Conservation (phyloP, 1,284 basidiomycete species). For the Leccinum fallax region DNA sequence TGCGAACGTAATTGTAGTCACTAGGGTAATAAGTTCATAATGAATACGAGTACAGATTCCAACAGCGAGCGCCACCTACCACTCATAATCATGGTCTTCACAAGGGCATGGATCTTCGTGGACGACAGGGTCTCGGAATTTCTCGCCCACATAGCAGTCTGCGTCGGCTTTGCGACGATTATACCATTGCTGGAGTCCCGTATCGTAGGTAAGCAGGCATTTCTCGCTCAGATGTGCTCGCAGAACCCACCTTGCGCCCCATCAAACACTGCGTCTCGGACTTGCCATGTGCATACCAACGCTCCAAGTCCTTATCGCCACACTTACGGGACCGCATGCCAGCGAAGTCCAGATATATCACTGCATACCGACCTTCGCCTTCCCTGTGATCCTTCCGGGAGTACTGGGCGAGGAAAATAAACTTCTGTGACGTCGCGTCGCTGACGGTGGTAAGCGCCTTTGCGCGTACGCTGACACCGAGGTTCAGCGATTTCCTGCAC, state of each 20-base stretch:
- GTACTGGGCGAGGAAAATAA: conserved; percentile 82
- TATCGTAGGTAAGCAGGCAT: not conserved
- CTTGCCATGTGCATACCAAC: conserved; percentile 80
- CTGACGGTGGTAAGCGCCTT: conserved; percentile 82
- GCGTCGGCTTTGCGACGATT: conserved; percentile 81
- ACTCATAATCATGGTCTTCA: conserved; percentile 90
- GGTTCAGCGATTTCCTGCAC: conserved; percentile 67
- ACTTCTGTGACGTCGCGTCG: conserved; percentile 93
- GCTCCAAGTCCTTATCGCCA: conserved; percentile 75
- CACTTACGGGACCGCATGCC: conserved; percentile 74
- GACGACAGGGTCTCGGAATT: conserved; percentile 84
- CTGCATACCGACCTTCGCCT: conserved; percentile 65
- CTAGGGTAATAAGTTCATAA: conserved; percentile 40
- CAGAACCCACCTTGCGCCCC: conserved; percentile 82
- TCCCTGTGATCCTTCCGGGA: conserved; percentile 61
- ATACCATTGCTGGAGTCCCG: conserved; percentile 90
- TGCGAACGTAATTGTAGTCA: conserved; percentile 86
- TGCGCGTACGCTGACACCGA: conserved; percentile 77
- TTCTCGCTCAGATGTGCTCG: not conserved
- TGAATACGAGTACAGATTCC: not conserved
- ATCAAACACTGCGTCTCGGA: conserved; percentile 83
- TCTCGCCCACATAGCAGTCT: conserved; percentile 91
- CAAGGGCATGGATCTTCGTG: conserved; percentile 87
- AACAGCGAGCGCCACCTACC: conserved; percentile 51
- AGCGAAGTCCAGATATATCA: conserved; percentile 87